Conservation (phyloP, 345 rosid genomes). For the Eucalyptus leucophloia region DNA sequence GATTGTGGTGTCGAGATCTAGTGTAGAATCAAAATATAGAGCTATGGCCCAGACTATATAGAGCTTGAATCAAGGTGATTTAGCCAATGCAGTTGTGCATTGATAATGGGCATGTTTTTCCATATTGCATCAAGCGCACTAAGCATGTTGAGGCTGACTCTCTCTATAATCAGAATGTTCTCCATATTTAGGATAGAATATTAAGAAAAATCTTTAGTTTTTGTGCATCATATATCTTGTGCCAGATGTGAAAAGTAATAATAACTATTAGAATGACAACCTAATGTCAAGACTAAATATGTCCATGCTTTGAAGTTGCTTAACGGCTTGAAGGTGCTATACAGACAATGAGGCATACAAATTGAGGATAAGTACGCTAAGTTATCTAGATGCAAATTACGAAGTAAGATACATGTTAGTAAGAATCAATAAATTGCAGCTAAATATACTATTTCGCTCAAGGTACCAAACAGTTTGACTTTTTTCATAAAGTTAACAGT, state of each 20-base stretch:
- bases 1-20: neutral
- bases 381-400: neutral
- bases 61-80: neutral
- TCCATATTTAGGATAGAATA: neutral
- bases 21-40: neutral
- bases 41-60: neutral
- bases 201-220: neutral
- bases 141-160: neutral
- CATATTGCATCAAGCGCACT: neutral
- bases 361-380: neutral
- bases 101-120: neutral
- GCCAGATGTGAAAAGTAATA: neutral
- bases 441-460: neutral
- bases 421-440: neutral
- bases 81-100: neutral
- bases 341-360: neutral
- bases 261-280: neutral
- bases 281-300: neutral
- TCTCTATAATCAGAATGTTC: too few relatives aligned
- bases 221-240: neutral
- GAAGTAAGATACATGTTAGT: neutral
- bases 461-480: neutral
- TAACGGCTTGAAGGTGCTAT: neutral
- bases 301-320: neutral
- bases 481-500: neutral